phyloP scores from a whole-genome alignment of 331 rosid genomes.

The Erythrophleum ivorense region DNA sequence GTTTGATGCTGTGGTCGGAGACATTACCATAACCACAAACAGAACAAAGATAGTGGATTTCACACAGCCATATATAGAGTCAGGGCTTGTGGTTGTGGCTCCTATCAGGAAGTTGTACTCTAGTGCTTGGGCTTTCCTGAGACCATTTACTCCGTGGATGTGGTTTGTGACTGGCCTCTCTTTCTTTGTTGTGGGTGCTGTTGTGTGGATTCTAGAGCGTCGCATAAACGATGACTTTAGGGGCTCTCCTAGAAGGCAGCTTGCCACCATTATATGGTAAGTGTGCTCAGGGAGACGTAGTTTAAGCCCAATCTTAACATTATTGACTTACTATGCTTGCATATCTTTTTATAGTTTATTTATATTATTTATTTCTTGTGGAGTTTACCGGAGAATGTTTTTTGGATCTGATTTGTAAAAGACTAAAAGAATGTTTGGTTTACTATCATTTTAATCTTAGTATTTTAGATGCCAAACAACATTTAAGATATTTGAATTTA shows the following conservation, averaged over 20 bases:
- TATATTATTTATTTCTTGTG: too few relatives aligned
- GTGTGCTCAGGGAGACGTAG: not conserved
- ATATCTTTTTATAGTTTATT: too few relatives aligned
- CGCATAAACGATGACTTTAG: slow-evolving; percentile 60
- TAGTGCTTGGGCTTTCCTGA: slow-evolving; percentile 74
- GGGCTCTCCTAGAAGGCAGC: slow-evolving; percentile 62
- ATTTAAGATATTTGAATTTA: too few relatives aligned
- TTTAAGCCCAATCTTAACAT: too few relatives aligned
- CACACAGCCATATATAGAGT: slow-evolving; percentile 73
- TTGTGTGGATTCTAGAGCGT: slow-evolving; percentile 76
- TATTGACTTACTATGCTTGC: too few relatives aligned
- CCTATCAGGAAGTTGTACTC: slow-evolving; percentile 60
- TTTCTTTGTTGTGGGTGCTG: slow-evolving; percentile 63
- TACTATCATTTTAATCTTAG: too few relatives aligned
- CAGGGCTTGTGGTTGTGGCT: slow-evolving; percentile 74
- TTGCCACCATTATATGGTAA: slow-evolving; percentile 65
- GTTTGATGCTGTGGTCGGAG: slow-evolving; percentile 67
- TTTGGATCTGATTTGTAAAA: too few relatives aligned
- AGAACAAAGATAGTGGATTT: slow-evolving; percentile 75
- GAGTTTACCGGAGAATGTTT: too few relatives aligned
- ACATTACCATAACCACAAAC: slow-evolving; percentile 68
- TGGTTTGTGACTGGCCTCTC: slow-evolving; percentile 62
- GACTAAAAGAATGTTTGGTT: too few relatives aligned
- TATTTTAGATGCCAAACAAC: too few relatives aligned
- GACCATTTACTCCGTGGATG: slow-evolving; percentile 72